phyloP scores from a whole-genome alignment of 306 rosid species.

The Arachis stenosperma region DNA sequence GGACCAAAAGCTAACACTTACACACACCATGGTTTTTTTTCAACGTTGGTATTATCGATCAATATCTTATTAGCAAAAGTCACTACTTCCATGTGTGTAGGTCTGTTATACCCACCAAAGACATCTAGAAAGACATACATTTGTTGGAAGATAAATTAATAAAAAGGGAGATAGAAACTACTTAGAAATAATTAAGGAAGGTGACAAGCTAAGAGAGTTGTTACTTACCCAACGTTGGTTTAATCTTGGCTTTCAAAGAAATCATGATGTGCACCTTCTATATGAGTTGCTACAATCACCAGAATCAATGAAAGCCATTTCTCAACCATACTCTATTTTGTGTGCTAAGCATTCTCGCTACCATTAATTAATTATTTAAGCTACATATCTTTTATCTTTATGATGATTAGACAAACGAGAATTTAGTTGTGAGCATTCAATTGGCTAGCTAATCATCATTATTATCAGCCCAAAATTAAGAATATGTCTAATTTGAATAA shows the following conservation, averaged over 20 bases:
- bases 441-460: background rate
- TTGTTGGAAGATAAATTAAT: background rate
- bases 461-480: background rate
- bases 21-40: background rate
- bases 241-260: conserved; percentile 63
- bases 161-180: background rate
- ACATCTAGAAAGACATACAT: background rate
- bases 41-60: background rate
- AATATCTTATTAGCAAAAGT: background rate
- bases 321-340: conserved; percentile 62
- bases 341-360: conserved; percentile 41
- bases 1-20: conserved; percentile 31
- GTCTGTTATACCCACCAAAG: conserved; percentile 32
- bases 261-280: conserved; percentile 46
- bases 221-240: conserved; percentile 58
- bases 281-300: conserved; percentile 44
- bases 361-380: no score
- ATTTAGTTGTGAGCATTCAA: background rate
- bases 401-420: background rate
- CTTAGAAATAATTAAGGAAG: background rate
- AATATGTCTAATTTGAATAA: no score
- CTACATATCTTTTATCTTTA: background rate
- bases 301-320: conserved; percentile 73
- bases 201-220: conserved; percentile 36
- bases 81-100: conserved; percentile 9